Conservation (phyloP, 2,329 filamentous ascomycete species). For the Pestalotiopsis sp. region DNA sequence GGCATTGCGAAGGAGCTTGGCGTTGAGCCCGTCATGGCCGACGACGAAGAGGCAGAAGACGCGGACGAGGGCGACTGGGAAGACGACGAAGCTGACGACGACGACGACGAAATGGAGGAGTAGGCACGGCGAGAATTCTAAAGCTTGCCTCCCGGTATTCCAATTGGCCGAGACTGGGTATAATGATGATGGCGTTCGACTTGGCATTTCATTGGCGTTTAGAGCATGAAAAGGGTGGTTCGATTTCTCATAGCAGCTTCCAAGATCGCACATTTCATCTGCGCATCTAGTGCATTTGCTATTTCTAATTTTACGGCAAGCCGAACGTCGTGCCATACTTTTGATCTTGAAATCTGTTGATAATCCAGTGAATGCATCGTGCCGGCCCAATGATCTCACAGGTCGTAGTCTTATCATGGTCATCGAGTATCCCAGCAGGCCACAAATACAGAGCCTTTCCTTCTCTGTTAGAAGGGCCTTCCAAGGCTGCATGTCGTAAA, state of each 20-base stretch:
- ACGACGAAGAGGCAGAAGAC: slow-evolving; percentile 53
- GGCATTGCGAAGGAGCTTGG: slow-evolving; percentile 66
- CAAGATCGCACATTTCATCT: not conserved
- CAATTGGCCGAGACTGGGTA: not conserved
- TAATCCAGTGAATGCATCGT: not conserved
- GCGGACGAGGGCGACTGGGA: slow-evolving; percentile 44
- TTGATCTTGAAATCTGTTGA: not conserved
- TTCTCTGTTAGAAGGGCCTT: not conserved
- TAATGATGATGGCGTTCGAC: slow-evolving; percentile 5
- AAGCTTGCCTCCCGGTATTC: not conserved
- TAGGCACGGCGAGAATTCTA: slow-evolving; percentile 13
- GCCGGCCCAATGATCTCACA: not conserved
- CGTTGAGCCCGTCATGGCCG: slow-evolving; percentile 55
- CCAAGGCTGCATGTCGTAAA: not conserved
- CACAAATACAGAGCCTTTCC: not conserved
- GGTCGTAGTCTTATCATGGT: not conserved
- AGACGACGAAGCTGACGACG: slow-evolving; percentile 21
- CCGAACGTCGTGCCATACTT: not conserved
- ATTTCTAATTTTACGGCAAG: not conserved
- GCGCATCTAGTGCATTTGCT: not conserved
- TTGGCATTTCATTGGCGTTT: slow-evolving; percentile 6
- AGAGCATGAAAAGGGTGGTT: slow-evolving; percentile 1
- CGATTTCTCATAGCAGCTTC: not conserved
- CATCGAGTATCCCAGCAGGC: not conserved
- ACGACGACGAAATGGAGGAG: slow-evolving; percentile 60